Base-by-base conservation (phyloP, 371 early-diverging fungal genomes). In the Rhizomucor pusillus region DNA sequence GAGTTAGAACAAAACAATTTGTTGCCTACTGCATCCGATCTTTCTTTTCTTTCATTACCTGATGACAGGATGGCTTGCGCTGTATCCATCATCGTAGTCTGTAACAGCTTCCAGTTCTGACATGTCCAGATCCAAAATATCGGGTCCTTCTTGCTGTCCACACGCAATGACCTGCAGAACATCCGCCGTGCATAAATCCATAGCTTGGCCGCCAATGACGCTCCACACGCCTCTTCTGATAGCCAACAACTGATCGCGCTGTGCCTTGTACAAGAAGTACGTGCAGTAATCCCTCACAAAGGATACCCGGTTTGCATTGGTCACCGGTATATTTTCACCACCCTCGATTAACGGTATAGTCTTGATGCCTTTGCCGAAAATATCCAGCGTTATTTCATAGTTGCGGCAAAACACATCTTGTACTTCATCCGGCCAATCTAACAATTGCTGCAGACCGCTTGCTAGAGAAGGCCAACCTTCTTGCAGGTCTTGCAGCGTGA, bases 1-100 rank as follows among this genome's bases (percentile, higher is more conserved):
- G 52, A 41, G 12, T 6, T 43, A 5, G 7, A 43, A 40, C 43
- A 22, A 24, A 18, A 23, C 45, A 9, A 55, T 20, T 34, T 22
- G 25, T 16, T 47, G 13, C 10, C 6, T 10, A 16, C 5, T 37
- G n/a, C n/a, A n/a, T n/a, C n/a, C n/a, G n/a, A n/a, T n/a, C n/a
- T n/a, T n/a, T n/a, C n/a, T n/a, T n/a, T n/a, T n/a, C n/a, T 6
- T 12, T 35, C 53, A n/a, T 61, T 71, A 67, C 66, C 69, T 66
- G 36, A 85, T 84, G 18, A 73, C 76, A 1, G 69, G 68, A 52
- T 85, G 83, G 5, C 79, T 74, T 14, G 65, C 67, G 24, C 59
- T 63, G 52, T 90, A 89, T 3, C 92, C 91, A 50, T 91, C 91
- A 57, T 91, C 92, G 60, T 93, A 92, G 23, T 89, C 86, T 0